Evolutionary conservation across 1,284 basidiomycete genomes (phyloP), one percentile per base, ranked within the genome.

Genomic region (Vanrija sp.): DNA sequence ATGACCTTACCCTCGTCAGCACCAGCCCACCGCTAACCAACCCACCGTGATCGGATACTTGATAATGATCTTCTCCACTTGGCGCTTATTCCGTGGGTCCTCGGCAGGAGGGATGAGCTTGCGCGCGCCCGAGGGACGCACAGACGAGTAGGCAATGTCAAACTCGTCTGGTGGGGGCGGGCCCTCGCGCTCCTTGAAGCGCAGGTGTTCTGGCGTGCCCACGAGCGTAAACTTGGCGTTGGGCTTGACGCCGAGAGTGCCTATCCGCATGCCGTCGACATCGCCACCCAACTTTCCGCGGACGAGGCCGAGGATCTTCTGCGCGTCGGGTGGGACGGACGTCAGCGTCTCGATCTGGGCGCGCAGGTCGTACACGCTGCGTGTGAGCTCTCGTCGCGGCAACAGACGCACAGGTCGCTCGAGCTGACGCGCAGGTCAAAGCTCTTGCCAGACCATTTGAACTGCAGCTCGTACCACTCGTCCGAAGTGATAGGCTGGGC

Each of bases 231-330:
- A 91, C 67, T 87, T 89, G 78, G 85, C 86, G 48, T 82, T 83
- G 34, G 78, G 68, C 52, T 82, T 82, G 50, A 91, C 76, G 54
- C 87, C 83, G 21, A 72, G 38, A 18, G 60, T 53, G n/a, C 61
- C 63, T 40, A 71, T 65, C 16, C 67, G 51, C 34, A 43, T 55
- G 26, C 60, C 64, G 58, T 74, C 71, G 72, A 84, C 89, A 83
- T 92, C 88, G 3, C 83, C 79, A 5, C 89, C 88, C 12, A 94
- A 78, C 72, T 89, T 92, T 38, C 89, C 89, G 65, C 89, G 90
- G 9, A 61, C 54, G 5, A 68, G 58, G 1, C 67, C 65, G 38
- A 88, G 85, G 52, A 95, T 86, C 80, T 96, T 95, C 78, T 95
- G 91, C 16, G 91, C 81, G 62, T 89, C 88, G 25, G 86, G 83